These are phyloP conservation scores for Fusarium globosum DNA, from an alignment of 2,329 filamentous ascomycete genomes.

Conservation along the genomic window DNA sequence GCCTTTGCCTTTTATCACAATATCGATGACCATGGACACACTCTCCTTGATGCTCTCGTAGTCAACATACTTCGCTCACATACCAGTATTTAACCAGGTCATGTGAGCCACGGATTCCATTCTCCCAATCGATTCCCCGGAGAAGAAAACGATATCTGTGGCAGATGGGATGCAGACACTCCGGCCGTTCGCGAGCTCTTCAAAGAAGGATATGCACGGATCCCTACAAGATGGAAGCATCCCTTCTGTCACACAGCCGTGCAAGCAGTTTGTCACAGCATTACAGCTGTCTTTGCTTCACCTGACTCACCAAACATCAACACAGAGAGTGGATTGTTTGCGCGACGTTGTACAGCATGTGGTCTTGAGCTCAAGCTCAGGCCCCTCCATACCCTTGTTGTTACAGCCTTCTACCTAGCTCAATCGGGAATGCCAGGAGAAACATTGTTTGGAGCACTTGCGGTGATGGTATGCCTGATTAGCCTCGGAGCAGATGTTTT, in stretches of 20 bases:
- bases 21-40: accelerated
- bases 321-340: not conserved
- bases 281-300: accelerated
- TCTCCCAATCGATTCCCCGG: not conserved
- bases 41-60: not conserved
- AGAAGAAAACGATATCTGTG: not conserved
- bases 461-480: accelerated
- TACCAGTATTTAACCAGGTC: not conserved
- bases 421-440: accelerated
- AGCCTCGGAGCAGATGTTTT: accelerated
- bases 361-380: not conserved
- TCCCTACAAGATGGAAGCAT: not conserved
- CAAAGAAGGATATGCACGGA: not conserved
- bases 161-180: accelerated
- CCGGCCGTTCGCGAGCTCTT: accelerated
- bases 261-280: not conserved
- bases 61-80: not conserved
- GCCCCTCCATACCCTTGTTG: not conserved
- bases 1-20: not conserved
- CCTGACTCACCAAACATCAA: accelerated
- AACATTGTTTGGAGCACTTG: not conserved
- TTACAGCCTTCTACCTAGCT: accelerated
- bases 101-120: not conserved
- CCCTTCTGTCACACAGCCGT: not conserved
- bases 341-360: not conserved